Evolutionary conservation across 768 basidiomycete species (phyloP), one percentile per base, ranked within the genome.

Genomic region (Boletus sensibilis): DNA sequence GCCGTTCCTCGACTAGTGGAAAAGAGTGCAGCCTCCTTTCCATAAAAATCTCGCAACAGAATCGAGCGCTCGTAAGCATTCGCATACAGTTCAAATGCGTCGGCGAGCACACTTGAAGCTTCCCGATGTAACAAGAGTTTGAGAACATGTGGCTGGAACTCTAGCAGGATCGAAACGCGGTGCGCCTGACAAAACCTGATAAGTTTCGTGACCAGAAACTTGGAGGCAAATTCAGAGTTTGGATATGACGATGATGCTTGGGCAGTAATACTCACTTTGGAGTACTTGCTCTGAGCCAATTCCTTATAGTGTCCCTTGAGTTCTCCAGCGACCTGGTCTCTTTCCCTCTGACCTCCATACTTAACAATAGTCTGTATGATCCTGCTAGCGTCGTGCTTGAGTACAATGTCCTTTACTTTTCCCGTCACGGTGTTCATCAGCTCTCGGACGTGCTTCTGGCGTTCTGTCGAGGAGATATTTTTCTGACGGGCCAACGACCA

Each of bases 321-420:
- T 73, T 97, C 94, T 11, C 72, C 72, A 0, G 92, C 94, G 46
- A 97, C 81, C 68, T 92, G 87, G 40, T 91, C 83, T 43, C 93
- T 73, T 70, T 95, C 88, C 47, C 69, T 74, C 66, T 79, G 87
- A 20, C 82, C 78, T 4, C 94, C 94, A 56, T 88, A 84, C 66
- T 90, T 94, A 46, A 96, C 88, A 13, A 90, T 76, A 0, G 85
- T 89, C 69, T 90, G 88, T 21, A 90, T 82, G 57, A 92, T 92
- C 60, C 87, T 82, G 65, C 92, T 93, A 9, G 92, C 93, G 70
- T 96, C 93, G 65, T 96, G 94, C 71, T 94, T 96, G 68, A 92
- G 82, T 2, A 90, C 87, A 37, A 96, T 85, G 33, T 94, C 93
- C 57, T 86, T 86, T 42, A 96, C 85, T 61, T 86, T 85, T 5